Evolutionary conservation across 2,329 filamentous ascomycete species (phyloP).

Genomic region (Mariannaea sp.): DNA sequence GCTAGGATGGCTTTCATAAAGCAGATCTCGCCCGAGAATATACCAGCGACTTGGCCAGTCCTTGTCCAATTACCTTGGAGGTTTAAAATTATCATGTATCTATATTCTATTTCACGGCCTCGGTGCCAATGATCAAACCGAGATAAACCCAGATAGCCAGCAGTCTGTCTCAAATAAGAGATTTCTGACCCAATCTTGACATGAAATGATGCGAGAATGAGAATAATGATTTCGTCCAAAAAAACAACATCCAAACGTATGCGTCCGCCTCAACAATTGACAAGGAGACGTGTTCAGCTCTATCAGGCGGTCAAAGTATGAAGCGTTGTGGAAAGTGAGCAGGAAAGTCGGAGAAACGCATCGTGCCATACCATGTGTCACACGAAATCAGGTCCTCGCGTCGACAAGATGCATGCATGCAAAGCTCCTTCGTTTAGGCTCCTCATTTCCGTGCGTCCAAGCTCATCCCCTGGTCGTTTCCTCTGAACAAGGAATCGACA

Average conservation of each 20-base stretch:
- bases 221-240: too few relatives aligned
- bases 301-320: neutral
- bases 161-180: constrained; percentile 1
- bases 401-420: neutral
- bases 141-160: neutral
- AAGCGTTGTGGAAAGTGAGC: neutral
- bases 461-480: neutral
- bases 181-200: neutral
- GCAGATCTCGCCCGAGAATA: neutral
- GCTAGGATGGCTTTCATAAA: neutral
- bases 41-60: neutral
- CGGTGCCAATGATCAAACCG: constrained; percentile 1
- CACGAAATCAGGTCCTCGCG: neutral
- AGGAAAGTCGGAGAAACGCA: too few relatives aligned
- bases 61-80: constrained; percentile 12
- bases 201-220: neutral
- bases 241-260: too few relatives aligned
- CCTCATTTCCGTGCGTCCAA: neutral
- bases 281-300: too few relatives aligned
- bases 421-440: neutral
- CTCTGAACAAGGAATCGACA: too few relatives aligned
- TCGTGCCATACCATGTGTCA: neutral
- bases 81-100: constrained; percentile 18
- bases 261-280: too few relatives aligned
- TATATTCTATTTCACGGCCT: constrained; percentile 16